Evolutionary conservation across 345 rosid species (phyloP).

Genomic region (Eucalyptus cladocalyx): DNA sequence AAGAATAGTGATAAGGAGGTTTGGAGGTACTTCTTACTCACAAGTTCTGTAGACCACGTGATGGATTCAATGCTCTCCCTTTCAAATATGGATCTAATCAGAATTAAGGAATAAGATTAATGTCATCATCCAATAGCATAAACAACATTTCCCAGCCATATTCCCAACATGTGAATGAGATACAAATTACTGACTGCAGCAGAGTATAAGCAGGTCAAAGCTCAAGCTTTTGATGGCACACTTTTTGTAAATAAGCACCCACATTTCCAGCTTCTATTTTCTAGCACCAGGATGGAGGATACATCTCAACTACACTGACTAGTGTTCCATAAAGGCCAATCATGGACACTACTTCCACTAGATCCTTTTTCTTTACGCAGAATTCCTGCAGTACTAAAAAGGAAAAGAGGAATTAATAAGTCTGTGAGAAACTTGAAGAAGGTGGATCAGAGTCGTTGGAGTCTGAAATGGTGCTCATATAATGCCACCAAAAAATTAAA

Average conservation of each 20-base stretch:
- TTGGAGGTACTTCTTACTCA: slow-evolving; percentile 5
- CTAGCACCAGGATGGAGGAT: not conserved
- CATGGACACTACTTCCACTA: slow-evolving; percentile 43
- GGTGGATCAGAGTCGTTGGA: not conserved
- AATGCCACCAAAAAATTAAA: not conserved
- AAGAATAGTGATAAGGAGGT: not conserved
- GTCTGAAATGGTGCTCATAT: not conserved
- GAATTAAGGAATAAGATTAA: not conserved
- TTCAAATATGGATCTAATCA: slow-evolving; percentile 32
- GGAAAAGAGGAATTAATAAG: not conserved
- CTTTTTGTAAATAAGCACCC: not conserved
- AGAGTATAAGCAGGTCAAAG: not conserved
- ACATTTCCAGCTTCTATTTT: not conserved
- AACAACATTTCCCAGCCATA: not conserved
- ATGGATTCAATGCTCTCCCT: slow-evolving; percentile 25
- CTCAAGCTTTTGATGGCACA: not conserved
- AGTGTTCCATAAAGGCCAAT: slow-evolving; percentile 35
- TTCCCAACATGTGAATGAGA: not conserved
- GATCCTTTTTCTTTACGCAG: slow-evolving; percentile 44
- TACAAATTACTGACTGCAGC: not conserved
- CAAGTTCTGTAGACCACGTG: slow-evolving; percentile 29
- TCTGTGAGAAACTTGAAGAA: not conserved
- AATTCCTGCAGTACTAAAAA: slow-evolving; percentile 30
- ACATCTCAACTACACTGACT: slow-evolving; percentile 33
- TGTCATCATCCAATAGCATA: not conserved